Conservation (phyloP, 2,329 filamentous ascomycete species). For the Xylariaceae sp. region DNA sequence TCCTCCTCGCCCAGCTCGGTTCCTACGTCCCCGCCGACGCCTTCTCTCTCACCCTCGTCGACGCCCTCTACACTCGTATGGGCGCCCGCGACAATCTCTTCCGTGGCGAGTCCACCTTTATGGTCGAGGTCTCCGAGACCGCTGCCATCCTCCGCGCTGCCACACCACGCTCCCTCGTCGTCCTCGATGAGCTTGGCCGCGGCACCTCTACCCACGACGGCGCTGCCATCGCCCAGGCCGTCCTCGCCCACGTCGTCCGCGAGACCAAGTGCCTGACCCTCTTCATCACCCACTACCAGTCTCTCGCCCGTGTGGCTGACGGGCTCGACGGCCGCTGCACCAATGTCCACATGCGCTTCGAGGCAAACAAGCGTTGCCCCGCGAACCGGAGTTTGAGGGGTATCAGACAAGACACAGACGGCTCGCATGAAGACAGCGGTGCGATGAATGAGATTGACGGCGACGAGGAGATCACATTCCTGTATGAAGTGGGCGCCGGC, state of each 20-base stretch:
- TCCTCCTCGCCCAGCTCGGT: conserved; percentile 91
- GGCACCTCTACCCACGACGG: conserved; percentile 95
- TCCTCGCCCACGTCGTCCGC: conserved; percentile 77
- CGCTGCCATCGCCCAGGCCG: conserved; percentile 89
- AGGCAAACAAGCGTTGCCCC: conserved; percentile 29
- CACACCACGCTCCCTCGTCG: conserved; percentile 77
- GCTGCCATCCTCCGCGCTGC: conserved; percentile 86
- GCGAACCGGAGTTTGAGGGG: not conserved
- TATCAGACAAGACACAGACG: conserved; percentile 1
- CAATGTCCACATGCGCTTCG: conserved; percentile 95
- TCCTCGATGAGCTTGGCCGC: conserved; percentile 90
- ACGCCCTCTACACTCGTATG: conserved; percentile 93
- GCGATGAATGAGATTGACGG: conserved; percentile 31
- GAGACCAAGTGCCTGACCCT: conserved; percentile 74
- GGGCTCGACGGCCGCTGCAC: conserved; percentile 63
- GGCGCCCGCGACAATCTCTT: conserved; percentile 96
- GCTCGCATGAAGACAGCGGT: conserved; percentile 22
- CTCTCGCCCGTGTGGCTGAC: conserved; percentile 65
- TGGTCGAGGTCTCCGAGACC: conserved; percentile 95
- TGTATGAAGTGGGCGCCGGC: conserved; percentile 89
- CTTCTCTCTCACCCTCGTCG: conserved; percentile 73
- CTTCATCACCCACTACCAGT: conserved; percentile 98
- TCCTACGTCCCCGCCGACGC: conserved; percentile 83
- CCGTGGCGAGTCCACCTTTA: conserved; percentile 91
- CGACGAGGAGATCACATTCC: conserved; percentile 81